Evolutionary conservation across 805 yeast genomes (phyloP), one percentile per base, ranked within the genome.

Genomic region (Monosporozyma yasuniensis): DNA sequence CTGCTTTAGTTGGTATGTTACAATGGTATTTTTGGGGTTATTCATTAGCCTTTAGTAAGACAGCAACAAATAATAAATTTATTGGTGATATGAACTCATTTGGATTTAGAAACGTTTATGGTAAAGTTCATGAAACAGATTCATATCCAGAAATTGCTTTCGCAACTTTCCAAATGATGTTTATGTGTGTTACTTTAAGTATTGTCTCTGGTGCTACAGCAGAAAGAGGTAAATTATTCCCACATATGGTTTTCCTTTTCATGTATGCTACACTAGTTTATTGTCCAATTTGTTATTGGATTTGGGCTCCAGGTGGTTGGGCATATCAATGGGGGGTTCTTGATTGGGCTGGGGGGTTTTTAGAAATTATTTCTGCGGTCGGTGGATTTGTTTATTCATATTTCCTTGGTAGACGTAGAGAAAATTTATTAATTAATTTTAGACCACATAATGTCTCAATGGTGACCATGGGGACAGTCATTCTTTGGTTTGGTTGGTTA

Each of bases 1-100:
- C 88, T 5, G 80, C 86, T 5, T 75, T 84, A 55, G 80, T 88
- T 7, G 88, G 85, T 1, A 75, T 80, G 48, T 79, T 89, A 62
- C 96, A 89, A 64, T 91, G 98, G 98, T 91, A 89, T 67, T 88
- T 91, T 64, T 93, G 98, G 96, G 97, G 96, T n/a, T 90, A 87
- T 65, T 87, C 96, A 0, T 69, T 91, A 42, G 95, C 98, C 3
- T 89, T 93, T 61, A 80, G 91, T 0, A 59, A 75, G n/a, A 77
- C 85, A 0, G 88, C 96, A 1, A 51, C 56, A 21, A 72, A 83
- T 32, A 89, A 90, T 67, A 80, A 83, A 42, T 93, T 83, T 65
- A 91, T 91, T 58, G 99, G 99, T 5, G 83, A 91, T 65, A 68
- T 91, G 58, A 82, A 81, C 58, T 76, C 81, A 44, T 87, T 90